Conservation (phyloP, 345 rosid species). For the Salix dunnii region DNA sequence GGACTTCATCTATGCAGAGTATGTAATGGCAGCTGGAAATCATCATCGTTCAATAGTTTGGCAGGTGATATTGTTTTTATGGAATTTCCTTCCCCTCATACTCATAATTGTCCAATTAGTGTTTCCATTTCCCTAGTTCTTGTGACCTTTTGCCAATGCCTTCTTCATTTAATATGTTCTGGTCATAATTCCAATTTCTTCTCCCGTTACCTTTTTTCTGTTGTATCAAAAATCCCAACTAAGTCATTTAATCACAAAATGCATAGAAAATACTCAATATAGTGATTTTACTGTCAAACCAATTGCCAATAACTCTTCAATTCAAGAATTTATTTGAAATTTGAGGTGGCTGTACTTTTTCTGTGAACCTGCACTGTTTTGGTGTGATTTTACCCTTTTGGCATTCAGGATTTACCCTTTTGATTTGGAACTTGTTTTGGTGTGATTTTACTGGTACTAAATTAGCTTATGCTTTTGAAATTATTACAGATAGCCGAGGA, state of each 20-base stretch:
- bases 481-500: constrained; percentile 89
- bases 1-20: constrained; percentile 99
- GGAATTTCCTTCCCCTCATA: neutral
- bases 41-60: constrained; percentile 92
- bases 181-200: neutral
- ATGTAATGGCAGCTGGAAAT: constrained; percentile 96
- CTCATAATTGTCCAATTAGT: neutral
- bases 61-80: constrained; percentile 55
- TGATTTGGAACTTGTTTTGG: neutral
- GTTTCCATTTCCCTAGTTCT: neutral
- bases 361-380: neutral
- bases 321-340: neutral
- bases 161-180: neutral
- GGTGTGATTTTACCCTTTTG: too few species aligned
- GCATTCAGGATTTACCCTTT: neutral
- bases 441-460: constrained; percentile 2
- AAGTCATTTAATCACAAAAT: neutral
- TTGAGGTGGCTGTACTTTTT: neutral
- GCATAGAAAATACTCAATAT: neutral
- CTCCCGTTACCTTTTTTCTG: too few species aligned
- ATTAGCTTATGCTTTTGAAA: constrained; percentile 12
- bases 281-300: neutral
- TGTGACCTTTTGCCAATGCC: neutral
- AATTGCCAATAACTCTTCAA: neutral
- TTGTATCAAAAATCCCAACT: neutral